Evolutionary conservation across 148 eudicot species (phyloP).

Genomic region (Bassia scoparia): DNA sequence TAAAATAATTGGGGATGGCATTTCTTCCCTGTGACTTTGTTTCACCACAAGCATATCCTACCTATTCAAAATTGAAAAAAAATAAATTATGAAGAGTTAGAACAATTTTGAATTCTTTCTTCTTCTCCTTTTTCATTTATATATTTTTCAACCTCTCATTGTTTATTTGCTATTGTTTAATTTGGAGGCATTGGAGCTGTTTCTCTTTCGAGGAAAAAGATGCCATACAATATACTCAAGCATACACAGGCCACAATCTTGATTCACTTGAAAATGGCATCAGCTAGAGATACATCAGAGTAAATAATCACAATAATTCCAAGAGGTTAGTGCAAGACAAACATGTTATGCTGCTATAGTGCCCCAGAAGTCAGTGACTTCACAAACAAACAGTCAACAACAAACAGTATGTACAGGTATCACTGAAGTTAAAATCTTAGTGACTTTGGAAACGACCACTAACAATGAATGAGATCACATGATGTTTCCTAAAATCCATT

Average conservation of each 20-base stretch:
- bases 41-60: conserved; percentile 30
- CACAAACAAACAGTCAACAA: not conserved
- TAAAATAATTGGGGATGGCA: conserved; percentile 35
- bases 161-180: not conserved
- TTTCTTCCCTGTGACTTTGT: conserved; percentile 21
- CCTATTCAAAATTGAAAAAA: conserved; percentile 21
- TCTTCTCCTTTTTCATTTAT: not conserved
- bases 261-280: not conserved
- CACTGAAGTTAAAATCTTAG: not conserved
- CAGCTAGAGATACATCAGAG: not conserved
- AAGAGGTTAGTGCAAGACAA: not conserved
- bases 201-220: not conserved
- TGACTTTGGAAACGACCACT: not conserved
- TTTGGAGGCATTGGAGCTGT: too few species aligned
- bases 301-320: not conserved
- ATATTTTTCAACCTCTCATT: not conserved
- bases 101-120: not conserved
- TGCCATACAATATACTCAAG: not conserved
- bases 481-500: not conserved
- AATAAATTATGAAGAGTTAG: too few species aligned
- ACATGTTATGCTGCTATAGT: not conserved
- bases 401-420: not conserved
- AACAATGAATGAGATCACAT: not conserved
- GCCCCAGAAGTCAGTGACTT: not conserved
- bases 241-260: not conserved